Evolutionary conservation across 202 grass and related monocot species (phyloP).

Genomic region (Setaria viridis): DNA sequence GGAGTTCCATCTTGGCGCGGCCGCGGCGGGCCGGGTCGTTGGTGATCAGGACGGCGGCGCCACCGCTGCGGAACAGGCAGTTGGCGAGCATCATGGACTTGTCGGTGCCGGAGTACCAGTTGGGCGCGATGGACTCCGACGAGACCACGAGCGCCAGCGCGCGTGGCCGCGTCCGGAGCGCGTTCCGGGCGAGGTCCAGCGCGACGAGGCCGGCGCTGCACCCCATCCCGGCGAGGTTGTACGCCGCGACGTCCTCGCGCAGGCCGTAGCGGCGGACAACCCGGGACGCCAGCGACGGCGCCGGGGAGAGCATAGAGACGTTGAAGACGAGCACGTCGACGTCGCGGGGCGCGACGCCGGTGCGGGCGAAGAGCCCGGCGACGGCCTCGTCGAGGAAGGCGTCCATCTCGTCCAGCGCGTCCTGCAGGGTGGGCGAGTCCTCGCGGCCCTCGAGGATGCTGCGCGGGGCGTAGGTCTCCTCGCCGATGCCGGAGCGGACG

Average conservation of each 20-base stretch:
- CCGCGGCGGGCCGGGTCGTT: conserved; percentile 42
- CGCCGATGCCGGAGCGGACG: conserved; percentile 70
- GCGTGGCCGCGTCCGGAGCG: conserved; percentile 38
- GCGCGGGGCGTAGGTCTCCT: conserved; percentile 63
- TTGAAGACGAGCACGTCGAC: conserved; percentile 69
- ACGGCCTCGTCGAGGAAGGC: conserved; percentile 44
- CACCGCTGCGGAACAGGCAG: conserved; percentile 66
- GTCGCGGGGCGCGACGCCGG: conserved; percentile 33
- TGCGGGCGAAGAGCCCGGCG: conserved; percentile 41
- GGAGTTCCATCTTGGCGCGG: conserved; percentile 61
- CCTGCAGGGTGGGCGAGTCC: conserved; percentile 24
- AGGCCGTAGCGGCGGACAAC: conserved; percentile 52
- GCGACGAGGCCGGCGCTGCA: conserved; percentile 67
- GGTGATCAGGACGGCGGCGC: conserved; percentile 55
- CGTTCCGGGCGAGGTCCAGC: conserved; percentile 58
- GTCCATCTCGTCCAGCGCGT: conserved; percentile 65
- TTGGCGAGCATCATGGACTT: conserved; percentile 80
- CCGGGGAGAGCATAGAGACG: conserved; percentile 62
- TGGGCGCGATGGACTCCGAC: conserved; percentile 58
- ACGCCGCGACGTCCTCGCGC: conserved; percentile 60
- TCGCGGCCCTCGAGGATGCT: conserved; percentile 50
- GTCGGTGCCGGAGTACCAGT: conserved; percentile 74
- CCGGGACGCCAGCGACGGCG: conserved; percentile 64
- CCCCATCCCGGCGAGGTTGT: conserved; percentile 79
- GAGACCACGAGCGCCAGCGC: conserved; percentile 66